phyloP scores from a whole-genome alignment of 495 filamentous ascomycete genomes.

The Penicillium samsonianum region DNA sequence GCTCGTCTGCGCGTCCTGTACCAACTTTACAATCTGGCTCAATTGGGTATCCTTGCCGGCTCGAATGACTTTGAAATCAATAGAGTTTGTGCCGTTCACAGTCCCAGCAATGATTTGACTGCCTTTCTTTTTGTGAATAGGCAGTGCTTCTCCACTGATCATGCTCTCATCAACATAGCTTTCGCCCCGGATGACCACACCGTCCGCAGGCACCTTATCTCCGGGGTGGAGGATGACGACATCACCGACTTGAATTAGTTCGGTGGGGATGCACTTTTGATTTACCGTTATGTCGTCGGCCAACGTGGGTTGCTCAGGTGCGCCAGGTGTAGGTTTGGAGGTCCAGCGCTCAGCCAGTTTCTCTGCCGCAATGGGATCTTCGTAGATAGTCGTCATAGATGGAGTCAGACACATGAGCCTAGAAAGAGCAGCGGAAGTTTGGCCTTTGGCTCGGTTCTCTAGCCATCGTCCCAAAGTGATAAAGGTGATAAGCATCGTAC shows the following conservation, averaged over 20 bases:
- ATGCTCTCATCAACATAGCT: slow-evolving; percentile 97
- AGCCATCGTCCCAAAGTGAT: slow-evolving; percentile 89
- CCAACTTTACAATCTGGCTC: slow-evolving; percentile 95
- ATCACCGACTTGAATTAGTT: slow-evolving; percentile 92
- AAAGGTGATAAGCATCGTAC: slow-evolving; percentile 98
- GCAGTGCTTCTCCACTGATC: slow-evolving; percentile 96
- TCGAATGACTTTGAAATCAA: slow-evolving; percentile 92
- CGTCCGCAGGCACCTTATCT: slow-evolving; percentile 96
- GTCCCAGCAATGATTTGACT: slow-evolving; percentile 88
- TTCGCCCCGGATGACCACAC: slow-evolving; percentile 81
- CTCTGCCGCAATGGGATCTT: slow-evolving; percentile 91
- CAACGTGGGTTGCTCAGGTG: slow-evolving; percentile 45
- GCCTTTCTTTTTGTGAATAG: slow-evolving; percentile 83
- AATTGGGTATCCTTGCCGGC: slow-evolving; percentile 95
- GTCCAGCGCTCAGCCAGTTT: slow-evolving; percentile 83
- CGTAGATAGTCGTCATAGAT: slow-evolving; percentile 96
- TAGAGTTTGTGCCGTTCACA: slow-evolving; percentile 86
- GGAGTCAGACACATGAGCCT: slow-evolving; percentile 92
- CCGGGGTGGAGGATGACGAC: slow-evolving; percentile 90
- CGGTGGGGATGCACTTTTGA: slow-evolving; percentile 84
- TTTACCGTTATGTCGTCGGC: slow-evolving; percentile 61
- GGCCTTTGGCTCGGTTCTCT: slow-evolving; percentile 94
- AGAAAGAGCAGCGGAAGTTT: slow-evolving; percentile 94
- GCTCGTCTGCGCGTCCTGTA: slow-evolving; percentile 94
- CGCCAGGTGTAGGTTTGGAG: slow-evolving; percentile 21